A percentile compares a stretch with the other conserved stretches of the same genome.
Evolutionary conservation across 1,284 basidiomycete species (phyloP).

Genomic region (Heterobasidion parviporum): DNA sequence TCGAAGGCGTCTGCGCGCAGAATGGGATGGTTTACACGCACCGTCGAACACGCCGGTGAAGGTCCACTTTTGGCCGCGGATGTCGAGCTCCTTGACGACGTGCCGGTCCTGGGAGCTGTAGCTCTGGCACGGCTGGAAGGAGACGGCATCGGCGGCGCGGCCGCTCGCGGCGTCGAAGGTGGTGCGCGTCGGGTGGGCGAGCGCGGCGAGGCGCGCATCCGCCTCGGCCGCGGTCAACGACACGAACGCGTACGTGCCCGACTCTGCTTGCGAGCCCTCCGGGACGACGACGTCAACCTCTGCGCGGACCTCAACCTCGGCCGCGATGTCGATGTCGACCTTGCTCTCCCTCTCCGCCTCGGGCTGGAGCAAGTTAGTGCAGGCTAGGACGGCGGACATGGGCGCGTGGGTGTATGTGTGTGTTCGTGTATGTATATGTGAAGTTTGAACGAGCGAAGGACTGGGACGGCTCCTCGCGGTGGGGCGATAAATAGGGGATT

Average conservation of each 20-base stretch:
- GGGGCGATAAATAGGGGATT: too few relatives aligned
- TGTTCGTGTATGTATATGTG: too few relatives aligned
- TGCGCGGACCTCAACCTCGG: too few relatives aligned
- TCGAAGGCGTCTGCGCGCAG: background rate
- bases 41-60: constrained; percentile 67
- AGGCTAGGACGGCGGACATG: too few relatives aligned
- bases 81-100: constrained; percentile 45
- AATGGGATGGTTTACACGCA: constrained; percentile 15
- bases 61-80: constrained; percentile 49
- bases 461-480: too few relatives aligned
- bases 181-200: constrained; percentile 41
- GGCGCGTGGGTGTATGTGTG: too few relatives aligned
- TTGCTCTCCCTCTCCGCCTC: too few relatives aligned
- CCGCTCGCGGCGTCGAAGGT: constrained; percentile 28
- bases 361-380: too few relatives aligned
- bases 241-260: background rate
- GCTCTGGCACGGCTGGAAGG: constrained; percentile 51
- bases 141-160: constrained; percentile 45
- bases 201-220: constrained; percentile 34
- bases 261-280: background rate
- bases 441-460: too few relatives aligned
- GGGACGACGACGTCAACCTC: too few relatives aligned
- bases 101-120: constrained; percentile 53
- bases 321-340: too few relatives aligned
- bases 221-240: constrained; percentile 10